A percentile compares a stretch with the other conserved stretches of the same genome.
Evolutionary conservation across 2,329 filamentous ascomycete species (phyloP).

Genomic region (Fusarium armeniacum): DNA sequence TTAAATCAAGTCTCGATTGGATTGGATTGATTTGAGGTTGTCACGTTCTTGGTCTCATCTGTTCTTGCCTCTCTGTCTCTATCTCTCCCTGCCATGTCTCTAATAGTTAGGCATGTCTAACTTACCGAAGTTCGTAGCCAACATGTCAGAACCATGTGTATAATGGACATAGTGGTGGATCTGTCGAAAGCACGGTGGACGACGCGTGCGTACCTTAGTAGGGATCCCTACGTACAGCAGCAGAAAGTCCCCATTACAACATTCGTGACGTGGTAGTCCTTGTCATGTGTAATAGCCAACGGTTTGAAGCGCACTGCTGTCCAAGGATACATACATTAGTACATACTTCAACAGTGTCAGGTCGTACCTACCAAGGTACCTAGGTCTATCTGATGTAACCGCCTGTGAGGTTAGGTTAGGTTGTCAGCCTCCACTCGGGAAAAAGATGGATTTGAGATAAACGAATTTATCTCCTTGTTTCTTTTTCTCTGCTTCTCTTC

Average conservation of each 20-base stretch:
- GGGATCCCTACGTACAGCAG: background rate
- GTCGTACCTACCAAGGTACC: background rate
- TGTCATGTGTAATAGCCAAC: slow-evolving; percentile 22
- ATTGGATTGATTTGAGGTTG: background rate
- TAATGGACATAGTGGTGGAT: slow-evolving; percentile 29
- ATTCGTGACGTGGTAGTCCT: slow-evolving; percentile 33
- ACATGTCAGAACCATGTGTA: slow-evolving; percentile 19
- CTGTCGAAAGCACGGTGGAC: slow-evolving; percentile 33
- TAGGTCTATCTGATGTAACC: slow-evolving; percentile 7
- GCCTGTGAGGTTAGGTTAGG: slow-evolving; percentile 1
- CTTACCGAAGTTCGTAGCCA: background rate
- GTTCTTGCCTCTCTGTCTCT: slow-evolving; percentile 5
- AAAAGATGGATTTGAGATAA: slow-evolving; percentile 34
- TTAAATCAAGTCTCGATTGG: background rate
- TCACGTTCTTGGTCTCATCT: slow-evolving; percentile 4
- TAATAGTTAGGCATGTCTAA: background rate
- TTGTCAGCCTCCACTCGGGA: background rate
- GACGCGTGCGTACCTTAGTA: slow-evolving; percentile 16
- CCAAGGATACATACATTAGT: background rate
- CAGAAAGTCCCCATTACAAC: slow-evolving; percentile 25
- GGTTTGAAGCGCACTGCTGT: slow-evolving; percentile 2
- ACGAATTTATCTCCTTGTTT: slow-evolving; percentile 21
- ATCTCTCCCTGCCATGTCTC: slow-evolving; percentile 5
- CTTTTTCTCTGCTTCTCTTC: slow-evolving; percentile 23
- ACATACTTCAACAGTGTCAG: slow-evolving; percentile 4